A percentile compares a stretch with the other conserved stretches of the same genome.
Evolutionary conservation across 2,329 filamentous ascomycete species (phyloP).

Genomic region (Microdochium trichocladiopsis): DNA sequence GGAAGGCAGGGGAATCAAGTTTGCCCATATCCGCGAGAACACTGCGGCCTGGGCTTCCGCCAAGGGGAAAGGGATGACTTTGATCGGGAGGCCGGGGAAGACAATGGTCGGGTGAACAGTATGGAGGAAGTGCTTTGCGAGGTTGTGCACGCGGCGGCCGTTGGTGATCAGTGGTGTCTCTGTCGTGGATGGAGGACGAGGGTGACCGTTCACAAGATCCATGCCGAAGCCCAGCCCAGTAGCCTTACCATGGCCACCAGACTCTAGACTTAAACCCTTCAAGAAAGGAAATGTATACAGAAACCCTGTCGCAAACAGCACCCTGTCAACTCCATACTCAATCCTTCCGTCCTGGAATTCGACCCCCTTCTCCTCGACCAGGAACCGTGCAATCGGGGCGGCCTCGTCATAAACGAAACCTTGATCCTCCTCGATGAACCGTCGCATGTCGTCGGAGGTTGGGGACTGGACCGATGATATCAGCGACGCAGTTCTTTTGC

Average conservation of each 20-base stretch:
- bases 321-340: conserved; percentile 62
- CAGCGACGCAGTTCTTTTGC: conserved; percentile 45
- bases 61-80: conserved; percentile 81
- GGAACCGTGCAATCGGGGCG: conserved; percentile 51
- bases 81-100: conserved; percentile 70
- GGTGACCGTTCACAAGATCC: too few relatives aligned
- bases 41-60: conserved; percentile 74
- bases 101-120: conserved; percentile 69
- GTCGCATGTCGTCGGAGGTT: not conserved
- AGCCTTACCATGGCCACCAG: too few relatives aligned
- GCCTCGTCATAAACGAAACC: conserved; percentile 40
- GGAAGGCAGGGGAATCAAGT: conserved; percentile 58
- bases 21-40: conserved; percentile 71
- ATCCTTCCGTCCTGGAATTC: conserved; percentile 56
- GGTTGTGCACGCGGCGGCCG: conserved; percentile 61
- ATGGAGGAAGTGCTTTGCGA: conserved; percentile 77
- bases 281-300: conserved; percentile 78
- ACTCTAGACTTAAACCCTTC: conserved; percentile 24
- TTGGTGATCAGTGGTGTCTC: conserved; percentile 49
- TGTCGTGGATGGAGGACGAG: too few relatives aligned
- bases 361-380: conserved; percentile 48
- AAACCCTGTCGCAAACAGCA: conserved; percentile 88
- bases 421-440: conserved; percentile 14
- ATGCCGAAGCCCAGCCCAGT: too few relatives aligned
- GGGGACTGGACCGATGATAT: not conserved